A percentile compares a stretch with the other conserved stretches of the same genome.
These are phyloP conservation scores for Linderniella brevidens DNA, from an alignment of 257 asterid genomes.

Conservation along the genomic window DNA sequence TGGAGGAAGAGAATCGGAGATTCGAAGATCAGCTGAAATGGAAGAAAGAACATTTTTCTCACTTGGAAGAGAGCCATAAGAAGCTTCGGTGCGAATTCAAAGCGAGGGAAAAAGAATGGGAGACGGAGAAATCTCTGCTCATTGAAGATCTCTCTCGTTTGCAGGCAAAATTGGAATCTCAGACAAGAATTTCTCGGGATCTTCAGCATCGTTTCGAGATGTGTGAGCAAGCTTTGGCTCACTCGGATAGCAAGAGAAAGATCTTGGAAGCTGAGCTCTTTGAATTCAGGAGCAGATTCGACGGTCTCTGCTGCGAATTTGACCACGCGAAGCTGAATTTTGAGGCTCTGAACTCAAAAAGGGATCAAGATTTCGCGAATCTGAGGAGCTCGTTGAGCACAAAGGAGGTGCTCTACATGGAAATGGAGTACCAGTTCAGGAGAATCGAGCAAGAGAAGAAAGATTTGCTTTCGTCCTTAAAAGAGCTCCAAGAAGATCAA, in stretches of 20 bases:
- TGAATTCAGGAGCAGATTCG: slow-evolving; percentile 38
- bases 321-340: slow-evolving; percentile 50
- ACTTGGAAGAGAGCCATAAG: slow-evolving; percentile 65
- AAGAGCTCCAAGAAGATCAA: slow-evolving; percentile 62
- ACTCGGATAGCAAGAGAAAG: slow-evolving; percentile 59
- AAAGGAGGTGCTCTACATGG: slow-evolving; percentile 52
- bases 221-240: slow-evolving; percentile 77
- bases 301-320: slow-evolving; percentile 42
- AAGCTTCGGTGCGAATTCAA: slow-evolving; percentile 34
- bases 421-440: slow-evolving; percentile 70
- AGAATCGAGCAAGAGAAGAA: slow-evolving; percentile 61
- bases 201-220: slow-evolving; percentile 45
- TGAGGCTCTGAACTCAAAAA: slow-evolving; percentile 32
- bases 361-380: slow-evolving; percentile 58
- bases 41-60: slow-evolving; percentile 81
- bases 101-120: slow-evolving; percentile 66
- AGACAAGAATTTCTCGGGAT: slow-evolving; percentile 48
- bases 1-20: slow-evolving; percentile 50
- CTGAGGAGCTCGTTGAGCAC: slow-evolving; percentile 48
- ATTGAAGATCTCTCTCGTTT: slow-evolving; percentile 43
- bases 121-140: slow-evolving; percentile 40
- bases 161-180: slow-evolving; percentile 51
- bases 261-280: slow-evolving; percentile 38
- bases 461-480: slow-evolving; percentile 38
- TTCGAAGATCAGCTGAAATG: slow-evolving; percentile 62